Evolutionary conservation across 163 green algal genomes (phyloP), one percentile per base, ranked within the genome.

Genomic region (Scenedesmus sp.): DNA sequence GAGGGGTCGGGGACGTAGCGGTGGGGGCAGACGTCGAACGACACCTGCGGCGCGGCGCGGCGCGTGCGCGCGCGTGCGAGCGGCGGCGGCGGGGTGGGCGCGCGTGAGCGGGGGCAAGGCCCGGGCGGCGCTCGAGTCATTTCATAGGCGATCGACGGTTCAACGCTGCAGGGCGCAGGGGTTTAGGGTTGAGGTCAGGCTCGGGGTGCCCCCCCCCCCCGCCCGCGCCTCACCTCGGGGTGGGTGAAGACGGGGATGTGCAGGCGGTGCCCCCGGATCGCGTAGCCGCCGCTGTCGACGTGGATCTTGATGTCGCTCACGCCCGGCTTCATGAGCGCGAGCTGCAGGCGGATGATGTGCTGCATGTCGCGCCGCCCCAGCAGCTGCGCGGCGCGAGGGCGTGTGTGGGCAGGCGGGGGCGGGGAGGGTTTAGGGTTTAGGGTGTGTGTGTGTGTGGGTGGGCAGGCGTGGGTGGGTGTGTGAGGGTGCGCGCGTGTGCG

Each of bases 331-430:
- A 95, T 93, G 33, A 82, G 75, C 0, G 91, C 87, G 15, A 95
- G 83, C 85, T 94, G 91, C 78, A 94, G 63, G 9, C 91, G 83
- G 53, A 94, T 89, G 14, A 95, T 81, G 50, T 93, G 93, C 53
- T 54, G 9, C 72, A 92, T 70, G 81, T 92, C 83, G 0, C 4
- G 44, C 17, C 48, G 45, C 31, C 87, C 87, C 14, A 92, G 36
- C 26, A 93, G 64, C 88, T 91, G 85, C 50, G 70, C 44, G 47
- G 71, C 48, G 65, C 7, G 7, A 47, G 39, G 39, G 39, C 39
- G 39, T 47, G 39, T 10, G 10, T 6, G 7, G 10, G 10, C 39
- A 47, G 10, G 39, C 39, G 39, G 10, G 39, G 39, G 39, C 7
- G 39, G 39, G 10, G 39, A 47, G 58, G 13, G 28, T 64, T 15